Percentiles rank a stretch among this genome's conserved stretches.
Conservation (phyloP, 257 asterid species). For the Cordia subcordata region DNA sequence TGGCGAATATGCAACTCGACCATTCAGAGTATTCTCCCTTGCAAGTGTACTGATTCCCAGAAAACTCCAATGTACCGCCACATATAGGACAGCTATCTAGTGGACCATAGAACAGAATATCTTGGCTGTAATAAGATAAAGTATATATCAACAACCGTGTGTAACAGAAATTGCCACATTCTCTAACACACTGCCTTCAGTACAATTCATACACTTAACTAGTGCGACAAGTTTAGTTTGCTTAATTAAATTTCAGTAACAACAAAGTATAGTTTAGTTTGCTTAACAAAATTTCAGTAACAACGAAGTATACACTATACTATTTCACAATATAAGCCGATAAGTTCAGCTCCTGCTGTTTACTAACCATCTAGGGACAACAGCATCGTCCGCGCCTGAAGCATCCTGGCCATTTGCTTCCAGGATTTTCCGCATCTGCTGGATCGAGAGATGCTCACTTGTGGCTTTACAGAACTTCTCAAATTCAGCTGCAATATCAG, state of each 20-base stretch:
- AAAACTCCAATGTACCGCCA: slow-evolving; percentile 31
- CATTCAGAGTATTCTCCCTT: slow-evolving; percentile 60
- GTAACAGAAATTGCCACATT: too few relatives aligned
- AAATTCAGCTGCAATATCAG: slow-evolving; percentile 45
- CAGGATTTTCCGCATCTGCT: slow-evolving; percentile 74
- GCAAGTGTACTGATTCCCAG: slow-evolving; percentile 37
- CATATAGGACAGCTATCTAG: slow-evolving; percentile 54
- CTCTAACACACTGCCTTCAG: too few relatives aligned
- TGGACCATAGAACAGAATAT: slow-evolving; percentile 67
- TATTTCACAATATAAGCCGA: too few relatives aligned
- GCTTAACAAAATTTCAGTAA: too few relatives aligned
- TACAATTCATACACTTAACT: too few relatives aligned
- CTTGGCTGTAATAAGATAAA: slow-evolving; percentile 49
- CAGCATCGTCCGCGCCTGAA: slow-evolving; percentile 54
- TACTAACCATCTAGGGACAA: slow-evolving; percentile 76
- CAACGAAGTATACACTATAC: too few relatives aligned
- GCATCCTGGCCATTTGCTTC: slow-evolving; percentile 61
- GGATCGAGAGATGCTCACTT: slow-evolving; percentile 55
- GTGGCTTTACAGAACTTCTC: slow-evolving; percentile 55
- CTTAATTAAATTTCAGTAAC: too few relatives aligned
- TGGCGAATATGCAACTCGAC: slow-evolving; percentile 58
- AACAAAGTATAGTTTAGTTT: too few relatives aligned
- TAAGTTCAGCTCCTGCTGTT: neutral
- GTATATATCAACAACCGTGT: neutral
- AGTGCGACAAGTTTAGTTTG: too few relatives aligned